A percentile compares a stretch with the other conserved stretches of the same genome.
Conservation (phyloP, 2,329 filamentous ascomycete genomes). For the Elsinoe batatas region DNA sequence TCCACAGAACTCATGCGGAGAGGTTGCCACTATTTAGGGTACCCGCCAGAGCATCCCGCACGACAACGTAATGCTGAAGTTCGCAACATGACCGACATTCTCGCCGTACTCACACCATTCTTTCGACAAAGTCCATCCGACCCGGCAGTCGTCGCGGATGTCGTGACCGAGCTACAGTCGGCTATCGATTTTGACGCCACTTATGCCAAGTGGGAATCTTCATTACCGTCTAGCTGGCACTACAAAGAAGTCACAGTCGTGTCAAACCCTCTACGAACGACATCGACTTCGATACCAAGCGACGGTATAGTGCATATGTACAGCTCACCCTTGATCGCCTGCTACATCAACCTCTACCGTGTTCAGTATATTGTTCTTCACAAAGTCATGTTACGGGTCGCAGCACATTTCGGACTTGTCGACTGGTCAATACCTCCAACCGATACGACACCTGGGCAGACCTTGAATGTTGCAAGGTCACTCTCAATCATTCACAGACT, state of each 20-base stretch:
- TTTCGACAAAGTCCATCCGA: background rate
- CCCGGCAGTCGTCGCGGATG: background rate
- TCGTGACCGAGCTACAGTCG: background rate
- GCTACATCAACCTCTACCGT: slow-evolving; percentile 10
- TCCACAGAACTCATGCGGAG: slow-evolving; percentile 11
- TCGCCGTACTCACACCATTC: slow-evolving; percentile 5
- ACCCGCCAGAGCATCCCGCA: slow-evolving; percentile 11
- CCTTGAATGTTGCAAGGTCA: background rate
- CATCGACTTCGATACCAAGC: background rate
- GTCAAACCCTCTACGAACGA: background rate
- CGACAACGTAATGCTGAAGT: slow-evolving; percentile 5
- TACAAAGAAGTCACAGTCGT: background rate
- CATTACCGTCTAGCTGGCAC: background rate
- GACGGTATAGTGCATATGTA: slow-evolving; percentile 11
- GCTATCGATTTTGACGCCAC: slow-evolving; percentile 5
- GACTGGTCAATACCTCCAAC: slow-evolving; percentile 13
- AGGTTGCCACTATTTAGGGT: slow-evolving; percentile 9
- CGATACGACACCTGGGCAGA: background rate
- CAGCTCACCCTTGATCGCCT: slow-evolving; percentile 1
- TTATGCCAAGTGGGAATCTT: slow-evolving; percentile 2
- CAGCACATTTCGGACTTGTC: background rate
- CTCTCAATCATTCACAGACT: slow-evolving; percentile 1
- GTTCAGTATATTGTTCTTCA: slow-evolving; percentile 10
- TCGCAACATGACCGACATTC: slow-evolving; percentile 8
- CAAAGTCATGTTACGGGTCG: slow-evolving; percentile 3